Evolutionary conservation across 2,329 filamentous ascomycete genomes (phyloP).

Genomic region (Aspergillus uvarum): DNA sequence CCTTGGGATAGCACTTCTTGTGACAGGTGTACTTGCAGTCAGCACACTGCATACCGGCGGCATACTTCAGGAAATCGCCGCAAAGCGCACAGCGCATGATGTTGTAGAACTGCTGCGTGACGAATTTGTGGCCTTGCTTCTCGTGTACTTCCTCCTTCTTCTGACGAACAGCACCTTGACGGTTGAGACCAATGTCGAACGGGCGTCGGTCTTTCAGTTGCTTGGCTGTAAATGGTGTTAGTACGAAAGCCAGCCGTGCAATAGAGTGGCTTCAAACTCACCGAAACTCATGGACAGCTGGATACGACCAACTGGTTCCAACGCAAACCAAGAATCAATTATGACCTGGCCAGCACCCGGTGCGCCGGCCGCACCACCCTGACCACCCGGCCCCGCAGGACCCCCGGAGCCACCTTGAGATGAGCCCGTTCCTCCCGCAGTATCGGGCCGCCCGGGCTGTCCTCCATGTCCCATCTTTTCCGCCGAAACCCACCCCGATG

Average conservation of each 20-base stretch:
- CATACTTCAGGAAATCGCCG: slow-evolving; percentile 97
- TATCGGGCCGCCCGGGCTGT: slow-evolving; percentile 50
- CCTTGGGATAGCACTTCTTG: slow-evolving; percentile 92
- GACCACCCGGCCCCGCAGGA: slow-evolving; percentile 26
- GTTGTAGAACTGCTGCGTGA: slow-evolving; percentile 99
- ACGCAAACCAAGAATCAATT: slow-evolving; percentile 94
- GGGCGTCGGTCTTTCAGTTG: slow-evolving; percentile 78
- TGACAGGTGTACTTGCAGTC: slow-evolving; percentile 99
- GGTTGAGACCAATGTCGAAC: slow-evolving; percentile 85
- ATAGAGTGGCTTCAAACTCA: slow-evolving; percentile 31
- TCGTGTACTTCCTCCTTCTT: slow-evolving; percentile 98
- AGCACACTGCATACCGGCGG: slow-evolving; percentile 97
- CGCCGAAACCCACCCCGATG: slow-evolving; percentile 93
- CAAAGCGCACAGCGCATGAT: slow-evolving; percentile 99
- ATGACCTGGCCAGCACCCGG: slow-evolving; percentile 37
- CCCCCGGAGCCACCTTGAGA: slow-evolving; percentile 26
- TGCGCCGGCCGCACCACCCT: slow-evolving; percentile 31
- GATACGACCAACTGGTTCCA: slow-evolving; percentile 91
- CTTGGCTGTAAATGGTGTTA: slow-evolving; percentile 59
- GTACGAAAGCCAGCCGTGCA: neutral
- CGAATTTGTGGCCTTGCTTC: slow-evolving; percentile 98
- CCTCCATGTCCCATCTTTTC: slow-evolving; percentile 79
- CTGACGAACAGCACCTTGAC: slow-evolving; percentile 94
- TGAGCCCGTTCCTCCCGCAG: slow-evolving; percentile 52
- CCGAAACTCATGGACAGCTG: slow-evolving; percentile 86